Conservation (phyloP, 2,329 filamentous ascomycete species). For the Paraphoma chrysanthemicola region DNA sequence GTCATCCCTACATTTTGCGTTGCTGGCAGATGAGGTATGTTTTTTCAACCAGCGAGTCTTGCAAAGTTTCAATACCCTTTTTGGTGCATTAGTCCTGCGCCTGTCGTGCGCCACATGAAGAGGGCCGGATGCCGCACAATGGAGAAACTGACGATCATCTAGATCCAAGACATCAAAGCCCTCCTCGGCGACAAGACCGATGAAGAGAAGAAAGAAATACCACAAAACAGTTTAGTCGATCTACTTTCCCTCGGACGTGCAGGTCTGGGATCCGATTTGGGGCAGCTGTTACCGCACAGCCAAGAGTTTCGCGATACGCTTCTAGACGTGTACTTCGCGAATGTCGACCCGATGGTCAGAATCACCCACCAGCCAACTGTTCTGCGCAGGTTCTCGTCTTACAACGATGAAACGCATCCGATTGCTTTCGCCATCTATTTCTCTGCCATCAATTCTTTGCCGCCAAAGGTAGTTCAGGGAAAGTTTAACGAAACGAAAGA, state of each 20-base stretch:
- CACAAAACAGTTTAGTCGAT: slow-evolving; percentile 39
- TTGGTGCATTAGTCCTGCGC: too few relatives aligned
- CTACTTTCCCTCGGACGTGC: slow-evolving; percentile 43
- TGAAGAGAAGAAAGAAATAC: slow-evolving; percentile 37
- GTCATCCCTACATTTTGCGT: slow-evolving; percentile 48
- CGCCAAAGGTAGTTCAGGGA: slow-evolving; percentile 34
- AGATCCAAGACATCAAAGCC: slow-evolving; percentile 51
- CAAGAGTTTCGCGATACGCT: slow-evolving; percentile 41
- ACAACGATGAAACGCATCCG: slow-evolving; percentile 39
- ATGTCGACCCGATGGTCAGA: slow-evolving; percentile 47
- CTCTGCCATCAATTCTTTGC: slow-evolving; percentile 45
- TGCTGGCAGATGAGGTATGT: slow-evolving; percentile 49
- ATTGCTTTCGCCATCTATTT: slow-evolving; percentile 47
- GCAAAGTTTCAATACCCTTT: too few relatives aligned
- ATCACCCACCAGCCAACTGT: slow-evolving; percentile 45
- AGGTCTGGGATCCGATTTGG: slow-evolving; percentile 31
- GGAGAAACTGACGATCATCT: slow-evolving; percentile 1
- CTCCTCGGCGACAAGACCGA: slow-evolving; percentile 41
- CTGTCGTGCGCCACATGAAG: too few relatives aligned
- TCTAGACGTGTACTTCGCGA: slow-evolving; percentile 44
- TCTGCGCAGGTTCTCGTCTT: slow-evolving; percentile 33
- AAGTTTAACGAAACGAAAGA: slow-evolving; percentile 44
- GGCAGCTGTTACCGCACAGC: slow-evolving; percentile 36
- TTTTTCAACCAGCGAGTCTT: background rate
- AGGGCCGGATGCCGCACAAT: background rate